Percentiles rank a stretch among this genome's conserved stretches.
Conservation (phyloP, 108 stramenopile genomes). For the Pseudonitzschia multistriata region DNA sequence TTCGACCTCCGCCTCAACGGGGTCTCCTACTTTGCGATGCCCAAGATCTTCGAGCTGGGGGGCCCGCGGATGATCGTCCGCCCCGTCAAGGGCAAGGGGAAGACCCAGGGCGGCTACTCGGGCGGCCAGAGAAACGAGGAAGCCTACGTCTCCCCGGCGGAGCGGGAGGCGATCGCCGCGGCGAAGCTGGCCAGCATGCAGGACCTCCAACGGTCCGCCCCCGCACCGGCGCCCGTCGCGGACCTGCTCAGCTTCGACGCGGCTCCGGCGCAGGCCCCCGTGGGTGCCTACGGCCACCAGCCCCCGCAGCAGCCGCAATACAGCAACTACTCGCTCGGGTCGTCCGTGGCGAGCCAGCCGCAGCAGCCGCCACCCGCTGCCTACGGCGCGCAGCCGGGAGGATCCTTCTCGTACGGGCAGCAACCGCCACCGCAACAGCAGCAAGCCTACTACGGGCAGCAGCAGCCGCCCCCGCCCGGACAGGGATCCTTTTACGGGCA, state of each 20-base stretch:
- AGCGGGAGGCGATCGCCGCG: conserved; percentile 43
- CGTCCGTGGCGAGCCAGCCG: background rate
- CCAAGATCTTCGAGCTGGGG: conserved; percentile 57
- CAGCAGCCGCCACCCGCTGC: background rate
- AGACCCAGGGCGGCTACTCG: background rate
- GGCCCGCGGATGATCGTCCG: conserved; percentile 43
- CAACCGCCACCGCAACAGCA: conserved; percentile 28
- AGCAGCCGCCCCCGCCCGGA: background rate
- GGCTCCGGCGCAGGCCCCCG: conserved; percentile 21
- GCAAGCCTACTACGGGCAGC: no score
- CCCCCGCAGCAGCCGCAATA: conserved; percentile 31
- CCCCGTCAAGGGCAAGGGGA: conserved; percentile 15
- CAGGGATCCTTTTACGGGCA: conserved; percentile 7
- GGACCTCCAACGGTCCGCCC: conserved; percentile 23
- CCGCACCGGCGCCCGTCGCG: conserved; percentile 16
- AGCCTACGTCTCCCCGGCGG: conserved; percentile 36
- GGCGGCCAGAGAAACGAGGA: conserved; percentile 20
- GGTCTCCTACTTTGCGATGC: conserved; percentile 45
- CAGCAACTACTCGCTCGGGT: conserved; percentile 32
- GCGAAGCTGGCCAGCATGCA: conserved; percentile 52
- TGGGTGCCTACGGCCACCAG: background rate
- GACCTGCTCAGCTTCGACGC: conserved; percentile 41
- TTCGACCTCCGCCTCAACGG: conserved; percentile 60
- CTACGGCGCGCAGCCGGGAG: background rate
- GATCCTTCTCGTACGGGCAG: conserved; percentile 11